phyloP scores from a whole-genome alignment of 208 protist species.

The Acanthamoeba rhysodes region DNA sequence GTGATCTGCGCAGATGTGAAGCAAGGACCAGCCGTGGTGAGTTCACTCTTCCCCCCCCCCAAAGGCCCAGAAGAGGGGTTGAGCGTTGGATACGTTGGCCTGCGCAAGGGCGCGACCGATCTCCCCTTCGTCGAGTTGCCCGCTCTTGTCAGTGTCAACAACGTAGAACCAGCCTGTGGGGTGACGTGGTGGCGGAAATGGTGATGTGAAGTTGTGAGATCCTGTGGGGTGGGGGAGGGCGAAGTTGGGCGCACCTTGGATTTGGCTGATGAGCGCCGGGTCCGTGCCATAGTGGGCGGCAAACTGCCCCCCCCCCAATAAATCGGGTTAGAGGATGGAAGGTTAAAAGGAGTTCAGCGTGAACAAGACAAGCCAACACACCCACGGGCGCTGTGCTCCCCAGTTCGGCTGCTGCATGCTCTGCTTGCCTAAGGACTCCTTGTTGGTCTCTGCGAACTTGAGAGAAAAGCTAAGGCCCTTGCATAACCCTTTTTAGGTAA shows the following conservation, averaged over 20 bases:
- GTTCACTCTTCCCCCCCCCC: not conserved
- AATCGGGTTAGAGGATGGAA: too few species aligned
- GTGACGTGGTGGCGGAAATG: not conserved
- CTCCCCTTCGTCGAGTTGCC: not conserved
- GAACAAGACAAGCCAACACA: not conserved
- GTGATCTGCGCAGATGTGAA: not conserved
- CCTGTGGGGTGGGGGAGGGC: not conserved
- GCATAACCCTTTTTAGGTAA: too few species aligned
- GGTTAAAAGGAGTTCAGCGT: too few species aligned
- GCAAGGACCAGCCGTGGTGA: not conserved
- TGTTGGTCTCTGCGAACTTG: not conserved
- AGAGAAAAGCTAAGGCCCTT: not conserved
- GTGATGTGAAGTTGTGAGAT: not conserved
- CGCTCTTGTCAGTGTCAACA: constrained; percentile 12
- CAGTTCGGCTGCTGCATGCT: constrained; percentile 5
- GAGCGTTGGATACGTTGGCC: not conserved
- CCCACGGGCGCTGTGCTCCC: constrained; percentile 14
- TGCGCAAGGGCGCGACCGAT: not conserved
- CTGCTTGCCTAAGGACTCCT: not conserved
- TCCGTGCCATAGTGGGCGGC: not conserved
- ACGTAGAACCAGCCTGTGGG: not conserved
- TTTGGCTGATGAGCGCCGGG: not conserved
- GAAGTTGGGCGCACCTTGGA: not conserved
- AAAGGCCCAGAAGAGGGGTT: not conserved
- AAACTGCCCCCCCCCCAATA: not conserved